Conservation (phyloP, 1,139 yeast species). For the Candida sojae region DNA sequence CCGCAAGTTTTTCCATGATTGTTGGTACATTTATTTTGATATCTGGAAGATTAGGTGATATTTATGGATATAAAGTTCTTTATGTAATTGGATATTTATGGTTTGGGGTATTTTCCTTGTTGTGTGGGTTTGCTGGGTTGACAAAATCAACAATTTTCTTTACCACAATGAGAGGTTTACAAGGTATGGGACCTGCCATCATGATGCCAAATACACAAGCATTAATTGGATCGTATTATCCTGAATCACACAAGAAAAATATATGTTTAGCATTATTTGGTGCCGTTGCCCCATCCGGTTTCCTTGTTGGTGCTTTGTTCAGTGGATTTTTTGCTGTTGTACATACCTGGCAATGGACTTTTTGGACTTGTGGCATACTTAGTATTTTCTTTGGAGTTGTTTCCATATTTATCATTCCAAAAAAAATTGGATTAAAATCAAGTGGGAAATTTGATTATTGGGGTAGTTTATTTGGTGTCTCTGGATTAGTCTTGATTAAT, state of each 20-base stretch:
- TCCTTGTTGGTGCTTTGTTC: slow-evolving; percentile 51
- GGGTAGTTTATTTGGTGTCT: slow-evolving; percentile 49
- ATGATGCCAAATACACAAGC: slow-evolving; percentile 61
- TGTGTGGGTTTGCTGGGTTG: slow-evolving; percentile 53
- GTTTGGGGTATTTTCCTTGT: slow-evolving; percentile 50
- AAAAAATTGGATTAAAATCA: slow-evolving; percentile 25
- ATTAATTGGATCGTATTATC: slow-evolving; percentile 52
- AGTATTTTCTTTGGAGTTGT: slow-evolving; percentile 27
- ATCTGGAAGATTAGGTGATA: slow-evolving; percentile 67
- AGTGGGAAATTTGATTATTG: slow-evolving; percentile 42
- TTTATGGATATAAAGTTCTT: slow-evolving; percentile 56
- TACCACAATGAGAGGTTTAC: slow-evolving; percentile 54
- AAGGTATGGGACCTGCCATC: slow-evolving; percentile 63
- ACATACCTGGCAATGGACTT: slow-evolving; percentile 61
- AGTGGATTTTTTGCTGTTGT: slow-evolving; percentile 43
- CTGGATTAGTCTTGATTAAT: slow-evolving; percentile 51
- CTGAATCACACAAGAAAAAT: slow-evolving; percentile 41
- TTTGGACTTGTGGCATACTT: slow-evolving; percentile 48
- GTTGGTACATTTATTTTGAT: slow-evolving; percentile 63
- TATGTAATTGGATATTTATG: slow-evolving; percentile 50
- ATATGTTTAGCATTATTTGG: slow-evolving; percentile 53
- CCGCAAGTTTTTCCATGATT: slow-evolving; percentile 59
- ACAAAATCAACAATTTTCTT: slow-evolving; percentile 44
- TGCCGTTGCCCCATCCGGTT: slow-evolving; percentile 62
- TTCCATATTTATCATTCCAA: slow-evolving; percentile 46